phyloP scores from a whole-genome alignment of 208 protist species.

The Entamoeba invadens region DNA sequence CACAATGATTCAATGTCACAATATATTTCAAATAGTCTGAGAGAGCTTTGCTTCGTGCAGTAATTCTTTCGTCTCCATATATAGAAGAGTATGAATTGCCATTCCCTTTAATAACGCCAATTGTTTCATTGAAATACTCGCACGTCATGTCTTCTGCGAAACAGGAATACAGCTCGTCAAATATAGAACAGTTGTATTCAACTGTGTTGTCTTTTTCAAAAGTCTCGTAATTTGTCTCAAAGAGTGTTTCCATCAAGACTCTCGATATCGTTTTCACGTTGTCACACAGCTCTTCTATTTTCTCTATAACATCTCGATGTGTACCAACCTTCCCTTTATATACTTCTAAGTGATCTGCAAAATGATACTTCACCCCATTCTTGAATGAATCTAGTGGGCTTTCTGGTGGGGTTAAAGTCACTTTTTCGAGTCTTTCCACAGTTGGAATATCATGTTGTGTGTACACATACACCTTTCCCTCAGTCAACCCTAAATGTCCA shows the following conservation, averaged over 20 bases:
- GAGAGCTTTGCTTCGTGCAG: not conserved
- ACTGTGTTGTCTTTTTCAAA: not conserved
- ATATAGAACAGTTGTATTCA: not conserved
- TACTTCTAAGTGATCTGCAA: not conserved
- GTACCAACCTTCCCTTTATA: not conserved
- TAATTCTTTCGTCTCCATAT: not conserved
- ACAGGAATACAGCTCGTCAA: not conserved
- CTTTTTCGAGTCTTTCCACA: not conserved
- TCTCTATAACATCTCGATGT: not conserved
- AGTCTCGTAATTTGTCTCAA: not conserved
- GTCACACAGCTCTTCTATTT: not conserved
- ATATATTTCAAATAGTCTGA: not conserved
- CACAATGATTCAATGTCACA: not conserved
- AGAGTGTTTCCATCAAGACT: not conserved
- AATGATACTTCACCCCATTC: not conserved
- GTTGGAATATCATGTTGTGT: not conserved
- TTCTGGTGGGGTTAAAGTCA: not conserved
- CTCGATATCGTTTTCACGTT: not conserved
- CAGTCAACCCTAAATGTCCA: not conserved
- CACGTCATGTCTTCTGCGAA: not conserved
- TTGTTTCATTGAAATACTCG: not conserved
- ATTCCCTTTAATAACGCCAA: not conserved
- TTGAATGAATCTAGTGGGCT: not conserved
- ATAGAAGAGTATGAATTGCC: not conserved
- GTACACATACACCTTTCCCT: not conserved